Evolutionary conservation across 2,329 filamentous ascomycete genomes (phyloP), one percentile per base, ranked within the genome.

Genomic region (Paraphaeosphaeria sporulosa): DNA sequence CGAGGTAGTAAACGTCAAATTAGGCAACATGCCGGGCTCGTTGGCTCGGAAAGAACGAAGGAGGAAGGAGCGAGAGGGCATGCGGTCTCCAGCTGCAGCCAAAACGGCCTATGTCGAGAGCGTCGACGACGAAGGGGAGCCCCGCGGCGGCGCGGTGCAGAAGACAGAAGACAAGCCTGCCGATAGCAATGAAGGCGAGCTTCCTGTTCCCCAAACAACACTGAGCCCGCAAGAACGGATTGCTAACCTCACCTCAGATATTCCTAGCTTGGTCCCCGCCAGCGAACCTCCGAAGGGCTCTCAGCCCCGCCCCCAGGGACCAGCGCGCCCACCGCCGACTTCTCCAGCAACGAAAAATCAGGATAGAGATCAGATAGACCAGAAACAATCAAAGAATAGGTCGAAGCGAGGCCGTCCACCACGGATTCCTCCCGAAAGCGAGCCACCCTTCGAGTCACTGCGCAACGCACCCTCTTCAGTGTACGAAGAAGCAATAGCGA

Each of bases 21-120:
- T 42, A 19, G 36, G 15, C 46, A 49, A 42, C 19, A 57, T 57
- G 54, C 32, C 54, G 10, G 44, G 27, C 13, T 42, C 30, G 15
- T 34, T 27, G 19, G 54, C 55, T 12, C 50, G 55, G 15, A 43
- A 43, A 27, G 46, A 51, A 34, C 36, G 55, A n/a, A 32, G 55
- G 36, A 57, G n/a, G 25, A 57, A 44, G 25, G 47, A 36, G 19
- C 25, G 55, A 23, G 46, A 43, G 42, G 46, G 21, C 23, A 50
- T 32, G 2, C 23, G 15, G 12, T 17, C 38, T 19, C n/a, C 47
- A 17, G 32, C 5, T 17, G 46, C 40, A 4, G 3, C 30, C n/a
- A 15, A 44, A 38, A 7, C 30, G 19, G 36, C 55, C 7, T 42
- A 57, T 23, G 47, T 25, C 7, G 36, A 57, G 46, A 57, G 55